phyloP scores from a whole-genome alignment of 2,329 filamentous ascomycete species.

The Blastomyces percursus region DNA sequence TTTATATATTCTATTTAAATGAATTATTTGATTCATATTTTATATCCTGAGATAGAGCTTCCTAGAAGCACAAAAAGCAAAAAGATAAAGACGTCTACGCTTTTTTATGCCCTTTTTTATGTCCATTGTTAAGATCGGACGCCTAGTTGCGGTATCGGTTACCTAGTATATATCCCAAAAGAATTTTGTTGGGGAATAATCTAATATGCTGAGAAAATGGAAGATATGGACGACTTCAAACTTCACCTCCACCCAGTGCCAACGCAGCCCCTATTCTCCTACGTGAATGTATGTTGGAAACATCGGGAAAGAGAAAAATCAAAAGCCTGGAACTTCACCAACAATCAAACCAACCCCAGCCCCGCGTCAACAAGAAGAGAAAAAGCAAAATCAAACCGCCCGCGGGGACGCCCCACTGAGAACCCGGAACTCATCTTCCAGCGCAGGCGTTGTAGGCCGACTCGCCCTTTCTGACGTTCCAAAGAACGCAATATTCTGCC shows the following conservation, averaged over 20 bases:
- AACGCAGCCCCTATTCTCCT: neutral
- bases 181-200: neutral
- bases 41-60: neutral
- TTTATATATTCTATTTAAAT: neutral
- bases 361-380: too few species aligned
- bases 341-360: neutral
- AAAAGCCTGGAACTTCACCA: neutral
- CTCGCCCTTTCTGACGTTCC: conserved; percentile 13
- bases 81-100: neutral
- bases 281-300: neutral
- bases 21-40: neutral
- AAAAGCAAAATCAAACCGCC: neutral
- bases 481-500: conserved; percentile 78
- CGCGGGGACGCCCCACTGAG: conserved; percentile 7
- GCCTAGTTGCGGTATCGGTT: neutral
- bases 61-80: neutral
- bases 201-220: neutral
- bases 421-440: conserved; percentile 18
- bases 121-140: neutral
- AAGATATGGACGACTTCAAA: neutral
- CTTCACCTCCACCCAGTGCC: neutral
- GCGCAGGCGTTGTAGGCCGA: conserved; percentile 17
- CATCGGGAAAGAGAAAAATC: too few species aligned
- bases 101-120: neutral
- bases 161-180: neutral